A percentile compares a stretch with the other conserved stretches of the same genome.
These are phyloP conservation scores for Aspergillus indologenus DNA, from an alignment of 495 filamentous ascomycete genomes.

Conservation along the genomic window DNA sequence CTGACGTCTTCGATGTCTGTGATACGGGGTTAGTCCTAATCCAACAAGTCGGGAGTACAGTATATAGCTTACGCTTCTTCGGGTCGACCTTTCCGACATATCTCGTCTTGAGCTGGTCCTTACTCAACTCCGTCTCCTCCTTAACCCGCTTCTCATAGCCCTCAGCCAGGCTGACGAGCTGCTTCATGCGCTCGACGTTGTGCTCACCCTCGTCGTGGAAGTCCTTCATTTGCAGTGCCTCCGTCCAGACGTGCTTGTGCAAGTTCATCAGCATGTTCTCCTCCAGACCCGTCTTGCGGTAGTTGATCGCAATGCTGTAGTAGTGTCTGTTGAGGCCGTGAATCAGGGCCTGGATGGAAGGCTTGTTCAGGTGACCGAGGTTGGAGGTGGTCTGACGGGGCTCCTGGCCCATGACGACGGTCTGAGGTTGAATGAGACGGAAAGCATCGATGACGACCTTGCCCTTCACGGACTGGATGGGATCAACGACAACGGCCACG, in stretches of 20 bases:
- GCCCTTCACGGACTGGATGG: constrained; percentile 98
- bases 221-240: constrained; percentile 94
- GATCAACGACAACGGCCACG: constrained; percentile 96
- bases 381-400: constrained; percentile 98
- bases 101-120: constrained; percentile 97
- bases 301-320: constrained; percentile 97
- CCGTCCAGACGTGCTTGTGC: constrained; percentile 99
- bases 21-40: constrained; percentile 22
- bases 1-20: constrained; percentile 89
- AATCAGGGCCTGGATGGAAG: constrained; percentile 97
- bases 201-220: constrained; percentile 79
- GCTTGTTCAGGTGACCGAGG: constrained; percentile 96
- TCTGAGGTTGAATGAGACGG: constrained; percentile 97
- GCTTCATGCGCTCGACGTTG: constrained; percentile 82
- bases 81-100: constrained; percentile 98
- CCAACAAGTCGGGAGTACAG: background rate
- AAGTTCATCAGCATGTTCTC: constrained; percentile 99
- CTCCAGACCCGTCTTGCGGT: constrained; percentile 94
- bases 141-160: constrained; percentile 98
- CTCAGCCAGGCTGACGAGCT: constrained; percentile 83
- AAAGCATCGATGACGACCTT: constrained; percentile 99
- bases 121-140: constrained; percentile 94
- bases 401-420: constrained; percentile 97
- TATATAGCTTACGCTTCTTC: constrained; percentile 74
- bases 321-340: constrained; percentile 98